These are phyloP conservation scores for Pseudogymnoascus sp. DNA, from an alignment of 2,329 filamentous ascomycete species.

Conservation along the genomic window DNA sequence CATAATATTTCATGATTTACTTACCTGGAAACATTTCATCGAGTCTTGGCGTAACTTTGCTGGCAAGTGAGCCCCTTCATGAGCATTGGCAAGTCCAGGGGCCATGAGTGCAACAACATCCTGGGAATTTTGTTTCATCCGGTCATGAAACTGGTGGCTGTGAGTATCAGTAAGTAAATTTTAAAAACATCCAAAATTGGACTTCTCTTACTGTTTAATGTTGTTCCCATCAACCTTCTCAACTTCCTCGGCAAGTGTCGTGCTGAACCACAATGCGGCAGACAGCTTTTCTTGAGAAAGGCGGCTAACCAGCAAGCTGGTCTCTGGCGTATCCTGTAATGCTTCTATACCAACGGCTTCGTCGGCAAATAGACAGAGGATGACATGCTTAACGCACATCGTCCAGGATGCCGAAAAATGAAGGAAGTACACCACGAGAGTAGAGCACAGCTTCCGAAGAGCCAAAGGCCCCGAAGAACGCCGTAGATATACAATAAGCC, in stretches of 20 bases:
- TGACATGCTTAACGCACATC: constrained; percentile 57
- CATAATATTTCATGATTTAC: constrained; percentile 10
- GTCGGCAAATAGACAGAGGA: constrained; percentile 48
- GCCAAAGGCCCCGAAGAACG: constrained; percentile 53
- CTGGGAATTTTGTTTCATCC: constrained; percentile 44
- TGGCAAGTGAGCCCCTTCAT: constrained; percentile 34
- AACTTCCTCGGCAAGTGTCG: constrained; percentile 57
- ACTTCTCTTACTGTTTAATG: constrained; percentile 43
- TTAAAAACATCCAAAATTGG: background rate
- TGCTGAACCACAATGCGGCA: constrained; percentile 58
- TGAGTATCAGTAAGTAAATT: constrained; percentile 8
- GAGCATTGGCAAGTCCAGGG: constrained; percentile 31
- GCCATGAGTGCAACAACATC: constrained; percentile 44
- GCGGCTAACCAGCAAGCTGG: constrained; percentile 37
- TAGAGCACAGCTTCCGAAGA: constrained; percentile 68
- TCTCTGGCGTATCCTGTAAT: constrained; percentile 37
- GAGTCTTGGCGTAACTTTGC: constrained; percentile 45
- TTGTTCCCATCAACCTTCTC: constrained; percentile 60
- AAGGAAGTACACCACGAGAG: constrained; percentile 67
- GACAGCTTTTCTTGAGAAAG: constrained; percentile 46
- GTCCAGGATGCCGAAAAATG: constrained; percentile 63
- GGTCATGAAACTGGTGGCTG: constrained; percentile 41
- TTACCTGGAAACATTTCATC: constrained; percentile 55
- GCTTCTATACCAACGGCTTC: constrained; percentile 41
- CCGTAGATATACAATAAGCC: constrained; percentile 50